Percentiles rank a stretch among this genome's conserved stretches.
Evolutionary conservation across 2,329 filamentous ascomycete species (phyloP).

Genomic region (Calcarisporium arbuscula): DNA sequence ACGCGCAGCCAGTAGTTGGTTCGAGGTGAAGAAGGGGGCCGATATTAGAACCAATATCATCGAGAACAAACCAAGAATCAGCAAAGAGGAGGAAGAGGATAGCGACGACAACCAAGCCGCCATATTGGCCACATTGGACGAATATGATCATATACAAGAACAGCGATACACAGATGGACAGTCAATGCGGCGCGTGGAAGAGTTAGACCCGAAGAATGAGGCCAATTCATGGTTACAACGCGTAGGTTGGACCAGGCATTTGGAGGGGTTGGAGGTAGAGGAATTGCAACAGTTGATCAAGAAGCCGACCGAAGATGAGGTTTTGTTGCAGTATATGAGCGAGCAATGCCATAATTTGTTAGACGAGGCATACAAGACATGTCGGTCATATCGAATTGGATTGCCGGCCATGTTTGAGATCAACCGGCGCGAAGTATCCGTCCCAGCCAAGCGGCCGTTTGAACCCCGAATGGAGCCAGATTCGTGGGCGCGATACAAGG

Average conservation of each 20-base stretch:
- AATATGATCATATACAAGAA: background rate
- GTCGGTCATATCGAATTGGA: conserved; percentile 1
- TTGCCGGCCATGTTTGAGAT: conserved; percentile 6
- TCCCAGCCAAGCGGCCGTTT: conserved; percentile 5
- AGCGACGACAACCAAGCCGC: background rate
- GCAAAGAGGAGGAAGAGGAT: background rate
- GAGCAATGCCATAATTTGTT: background rate
- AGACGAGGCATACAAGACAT: conserved; percentile 3
- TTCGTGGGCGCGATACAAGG: conserved; percentile 9
- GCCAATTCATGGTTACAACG: conserved; percentile 4
- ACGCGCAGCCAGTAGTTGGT: conserved; percentile 3
- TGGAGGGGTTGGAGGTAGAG: conserved; percentile 1
- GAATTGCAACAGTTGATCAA: conserved; percentile 2
- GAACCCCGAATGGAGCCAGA: conserved; percentile 8
- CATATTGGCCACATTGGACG: background rate
- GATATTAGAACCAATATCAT: background rate
- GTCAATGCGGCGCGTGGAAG: background rate
- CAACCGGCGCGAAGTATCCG: conserved; percentile 3
- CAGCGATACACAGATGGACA: too few relatives aligned
- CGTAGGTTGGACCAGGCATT: conserved; percentile 5
- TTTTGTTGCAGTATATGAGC: conserved; percentile 4
- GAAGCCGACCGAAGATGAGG: conserved; percentile 4
- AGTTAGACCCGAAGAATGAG: conserved; percentile 3
- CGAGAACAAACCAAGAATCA: background rate
- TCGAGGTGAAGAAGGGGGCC: conserved; percentile 2